A percentile compares a stretch with the other conserved stretches of the same genome.
Conservation (phyloP, 2,329 filamentous ascomycete genomes). For the Neophaeococcomyces mojaviensis region DNA sequence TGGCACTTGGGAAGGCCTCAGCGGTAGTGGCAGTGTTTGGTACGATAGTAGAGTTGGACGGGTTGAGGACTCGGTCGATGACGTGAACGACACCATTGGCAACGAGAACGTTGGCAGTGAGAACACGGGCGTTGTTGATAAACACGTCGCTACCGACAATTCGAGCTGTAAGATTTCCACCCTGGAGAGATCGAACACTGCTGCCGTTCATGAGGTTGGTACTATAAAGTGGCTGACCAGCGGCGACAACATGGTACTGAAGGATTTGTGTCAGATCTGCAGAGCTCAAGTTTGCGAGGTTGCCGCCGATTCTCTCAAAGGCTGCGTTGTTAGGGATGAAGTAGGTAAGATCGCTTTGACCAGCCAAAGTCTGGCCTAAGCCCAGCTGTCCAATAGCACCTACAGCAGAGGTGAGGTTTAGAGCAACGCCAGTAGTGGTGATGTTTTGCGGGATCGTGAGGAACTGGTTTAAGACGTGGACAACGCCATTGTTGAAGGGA, state of each 20-base stretch:
- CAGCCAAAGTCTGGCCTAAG: constrained; percentile 20
- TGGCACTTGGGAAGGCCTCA: constrained; percentile 49
- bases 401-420: constrained; percentile 41
- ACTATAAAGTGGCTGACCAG: constrained; percentile 46
- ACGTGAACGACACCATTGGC: constrained; percentile 53
- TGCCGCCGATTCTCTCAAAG: constrained; percentile 51
- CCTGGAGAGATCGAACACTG: constrained; percentile 35
- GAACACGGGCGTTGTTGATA: constrained; percentile 47
- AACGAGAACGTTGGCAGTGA: constrained; percentile 43
- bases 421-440: constrained; percentile 33
- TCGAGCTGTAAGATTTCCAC: constrained; percentile 43
- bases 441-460: constrained; percentile 41
- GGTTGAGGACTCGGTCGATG: constrained; percentile 55
- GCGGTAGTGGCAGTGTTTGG: constrained; percentile 41
- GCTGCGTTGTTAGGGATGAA: constrained; percentile 58
- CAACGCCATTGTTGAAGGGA: constrained; percentile 37
- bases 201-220: constrained; percentile 37
- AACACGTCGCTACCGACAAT: constrained; percentile 37
- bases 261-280: constrained; percentile 48
- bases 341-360: constrained; percentile 48
- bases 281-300: constrained; percentile 40
- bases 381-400: constrained; percentile 39
- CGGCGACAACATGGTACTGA: constrained; percentile 55
- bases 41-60: constrained; percentile 40
- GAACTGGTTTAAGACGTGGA: constrained; percentile 47